phyloP scores from a whole-genome alignment of 2,329 filamentous ascomycete species.

The Aspergillus sp. region DNA sequence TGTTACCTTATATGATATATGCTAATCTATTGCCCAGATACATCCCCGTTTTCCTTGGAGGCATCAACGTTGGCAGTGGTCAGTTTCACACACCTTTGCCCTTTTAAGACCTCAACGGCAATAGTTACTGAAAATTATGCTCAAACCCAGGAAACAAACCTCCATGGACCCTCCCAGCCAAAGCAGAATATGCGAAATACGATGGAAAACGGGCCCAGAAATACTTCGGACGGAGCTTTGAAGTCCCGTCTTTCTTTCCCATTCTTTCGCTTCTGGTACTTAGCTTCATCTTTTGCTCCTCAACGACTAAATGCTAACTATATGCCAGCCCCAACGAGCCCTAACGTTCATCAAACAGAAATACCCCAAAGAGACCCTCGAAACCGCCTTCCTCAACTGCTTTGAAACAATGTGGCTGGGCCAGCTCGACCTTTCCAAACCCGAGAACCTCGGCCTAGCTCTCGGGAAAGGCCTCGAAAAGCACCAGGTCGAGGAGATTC shows the following conservation, averaged over 20 bases:
- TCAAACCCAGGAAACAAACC: slow-evolving; percentile 61
- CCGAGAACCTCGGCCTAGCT: slow-evolving; percentile 43
- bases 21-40: slow-evolving; percentile 44
- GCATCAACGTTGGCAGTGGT: slow-evolving; percentile 59
- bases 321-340: slow-evolving; percentile 56
- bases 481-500: slow-evolving; percentile 51
- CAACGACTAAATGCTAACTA: slow-evolving; percentile 1
- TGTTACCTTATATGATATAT: neutral
- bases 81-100: slow-evolving; percentile 11
- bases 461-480: slow-evolving; percentile 29
- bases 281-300: slow-evolving; percentile 26
- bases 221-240: slow-evolving; percentile 44
- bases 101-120: neutral
- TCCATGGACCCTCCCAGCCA: slow-evolving; percentile 66
- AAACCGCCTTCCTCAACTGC: slow-evolving; percentile 51
- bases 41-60: slow-evolving; percentile 67
- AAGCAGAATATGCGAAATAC: slow-evolving; percentile 55
- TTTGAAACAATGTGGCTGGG: slow-evolving; percentile 61
- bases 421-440: slow-evolving; percentile 56
- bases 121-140: neutral
- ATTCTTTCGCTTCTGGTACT: slow-evolving; percentile 50
- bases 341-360: slow-evolving; percentile 62
- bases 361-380: slow-evolving; percentile 48
- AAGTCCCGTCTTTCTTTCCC: slow-evolving; percentile 48
- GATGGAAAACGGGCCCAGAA: slow-evolving; percentile 47